Base-by-base conservation (phyloP, 805 yeast species). In the Myxozyma sirexii region DNA sequence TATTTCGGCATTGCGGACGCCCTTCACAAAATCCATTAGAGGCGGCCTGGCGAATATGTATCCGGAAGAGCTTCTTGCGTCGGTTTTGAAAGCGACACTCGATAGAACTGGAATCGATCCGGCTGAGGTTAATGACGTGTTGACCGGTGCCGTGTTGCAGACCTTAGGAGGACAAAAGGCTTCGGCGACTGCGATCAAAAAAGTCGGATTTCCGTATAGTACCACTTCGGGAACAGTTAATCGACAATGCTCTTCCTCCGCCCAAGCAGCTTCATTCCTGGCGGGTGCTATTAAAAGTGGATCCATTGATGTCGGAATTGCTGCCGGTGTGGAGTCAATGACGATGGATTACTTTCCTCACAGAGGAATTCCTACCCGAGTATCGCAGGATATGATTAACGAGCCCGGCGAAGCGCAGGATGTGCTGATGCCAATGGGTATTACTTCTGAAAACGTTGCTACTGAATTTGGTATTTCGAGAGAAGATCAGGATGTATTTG, bases 391-490 rank as follows among this genome's bases (percentile, higher is more conserved):
- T 56, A 71, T 78, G 67, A 70, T 73, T 44, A 81, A 84, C 74
- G 74, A 74, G 42, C 52, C 56, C 57, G 69, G 71, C 27, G 81
- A 78, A 43, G 83, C 85, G 7, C 78, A 77, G 62, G 86, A 84
- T 72, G 89, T 96, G 74, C 75, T 86, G 73, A 82, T 90, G 66
- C 96, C 96, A 63, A 89, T 89, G 96, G 96, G 96, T 43, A 82
- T 84, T 66, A 89, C 96, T 43, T 87, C 88, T 71, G 96, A 89
- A 75, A 89, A 89, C 72, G 85, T 89, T 57, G 89, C 90, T 26
- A 70, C 74, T 31, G 79, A 79, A 69, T 89, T 76, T 71, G 71
- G 73, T 53, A 79, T 90, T 57, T 68, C 84, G 6, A 81, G 96
- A 74, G 68, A 71, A 17, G 81, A 77, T 56, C 96, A 90, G 74